Evolutionary conservation across 208 protist genomes (phyloP), one percentile per base, ranked within the genome.

Genomic region (Crithidia brevicula): DNA sequence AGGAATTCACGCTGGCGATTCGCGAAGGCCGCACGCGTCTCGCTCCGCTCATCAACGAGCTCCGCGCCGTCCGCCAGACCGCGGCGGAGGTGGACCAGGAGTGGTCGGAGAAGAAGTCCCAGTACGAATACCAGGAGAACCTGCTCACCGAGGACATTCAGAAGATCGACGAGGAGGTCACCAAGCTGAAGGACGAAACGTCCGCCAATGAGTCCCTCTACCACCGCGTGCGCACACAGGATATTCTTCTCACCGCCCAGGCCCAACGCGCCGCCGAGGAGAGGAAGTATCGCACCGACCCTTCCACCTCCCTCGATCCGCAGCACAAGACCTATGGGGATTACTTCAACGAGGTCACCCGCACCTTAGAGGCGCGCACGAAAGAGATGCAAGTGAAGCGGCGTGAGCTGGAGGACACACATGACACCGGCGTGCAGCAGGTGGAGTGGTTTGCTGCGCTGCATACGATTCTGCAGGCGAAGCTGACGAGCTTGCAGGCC

Each of bases 31-130:
- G 91, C 46, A 94, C 82, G 3, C 86, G 89, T 8, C 79, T 97
- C 27, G 89, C 89, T 30, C 93, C 93, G 30, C 85, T 94, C 27
- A 96, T 97, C 52, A 92, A 92, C 75, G 91, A 97, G 67, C 82
- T 97, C 10, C 88, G 93, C 31, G 83, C 69, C 13, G 82, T 94
- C 33, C 83, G 93, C 3, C 86, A 96, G 73, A 86, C 80, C 18
- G 89, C 89, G 8, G 68, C 86, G 11, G 90, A 93, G 72, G 83
- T 97, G 25, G 93, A 97, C 46, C 74, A 91, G 74, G 85, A 91
- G 69, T 97, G 89, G 85, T 67, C 68, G 33, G 77, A 87, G 58
- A 92, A 88, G 77, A 96, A 96, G 78, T 74, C 82, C 20, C 79
- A 92, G 70, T 97, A 95, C 74, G 90, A 97, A 36, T 88, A 91